Base-by-base conservation (phyloP, 2,329 filamentous ascomycete species). In the Meredithiella fracta region DNA sequence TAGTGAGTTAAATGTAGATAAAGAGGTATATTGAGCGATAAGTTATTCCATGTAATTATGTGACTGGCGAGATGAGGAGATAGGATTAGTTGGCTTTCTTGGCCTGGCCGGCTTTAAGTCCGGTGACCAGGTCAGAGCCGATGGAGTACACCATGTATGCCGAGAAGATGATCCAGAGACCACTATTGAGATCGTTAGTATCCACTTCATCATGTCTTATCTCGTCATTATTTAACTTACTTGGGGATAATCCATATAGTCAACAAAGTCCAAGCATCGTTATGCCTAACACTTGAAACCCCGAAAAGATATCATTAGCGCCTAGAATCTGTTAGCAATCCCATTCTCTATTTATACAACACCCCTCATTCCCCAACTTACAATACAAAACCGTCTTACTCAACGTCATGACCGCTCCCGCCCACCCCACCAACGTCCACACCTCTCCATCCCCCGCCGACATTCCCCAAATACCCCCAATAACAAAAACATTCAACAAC, bases 361-460 rank as follows among this genome's bases (percentile, higher is more conserved):
- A 44, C 14, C 6, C 51, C 15, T n/a, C 14, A 3, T 11, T 3
- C 22, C 22, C 3, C 17, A 51, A 70, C 76, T 65, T 60, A 78
- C 77, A 79, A 63, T 81, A 81, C 1, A 81, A 65, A 9, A 74
- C 64, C n/a, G 78, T 80, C 72, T 80, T 81, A 70, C 74, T 78
- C 9, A 80, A 61, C 1, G 78, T 81, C 78, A 80, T 80, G 54
- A 80, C 71, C 1, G 74, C 72, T 0, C 74, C 74, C 58, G 72
- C 70, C 60, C 78, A 79, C 3, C 70, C 73, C 2, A 77, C 51
- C 17, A 79, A 42, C 2, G 75, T 65, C 0, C 76, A 2, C 62
- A 79, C 67, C 60, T 62, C 64, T 9, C 58, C 61, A 11, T 60
- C 42, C 63, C n/a, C 61, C 61, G 40, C 59, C 54, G 64, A 61